Percentiles rank a stretch among this genome's conserved stretches.
These are phyloP conservation scores for Penicillium robsamsonii DNA, from an alignment of 495 filamentous ascomycete genomes.

Conservation along the genomic window DNA sequence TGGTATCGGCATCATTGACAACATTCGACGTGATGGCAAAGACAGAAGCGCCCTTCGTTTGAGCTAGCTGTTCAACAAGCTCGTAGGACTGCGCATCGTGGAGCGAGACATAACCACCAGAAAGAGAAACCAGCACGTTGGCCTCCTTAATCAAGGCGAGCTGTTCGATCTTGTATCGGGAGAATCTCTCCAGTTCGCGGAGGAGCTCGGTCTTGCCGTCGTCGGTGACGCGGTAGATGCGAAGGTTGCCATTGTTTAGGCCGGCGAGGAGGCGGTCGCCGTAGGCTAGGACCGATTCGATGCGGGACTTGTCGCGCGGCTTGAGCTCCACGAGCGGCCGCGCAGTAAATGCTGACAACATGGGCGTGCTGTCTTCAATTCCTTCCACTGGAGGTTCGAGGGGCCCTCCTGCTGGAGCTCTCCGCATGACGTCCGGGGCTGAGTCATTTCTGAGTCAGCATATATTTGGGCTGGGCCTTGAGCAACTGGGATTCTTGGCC, in stretches of 20 bases:
- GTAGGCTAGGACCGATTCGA: slow-evolving; percentile 90
- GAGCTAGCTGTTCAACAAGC: slow-evolving; percentile 71
- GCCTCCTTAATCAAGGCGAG: slow-evolving; percentile 94
- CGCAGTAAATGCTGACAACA: slow-evolving; percentile 98
- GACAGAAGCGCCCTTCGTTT: slow-evolving; percentile 80
- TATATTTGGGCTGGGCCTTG: background rate
- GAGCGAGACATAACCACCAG: slow-evolving; percentile 80
- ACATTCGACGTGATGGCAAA: slow-evolving; percentile 96
- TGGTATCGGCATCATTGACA: slow-evolving; percentile 79
- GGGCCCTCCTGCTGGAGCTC: slow-evolving; percentile 10
- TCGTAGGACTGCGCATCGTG: slow-evolving; percentile 85
- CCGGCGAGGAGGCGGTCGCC: slow-evolving; percentile 90
- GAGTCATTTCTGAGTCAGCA: slow-evolving; percentile 14
- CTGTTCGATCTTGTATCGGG: slow-evolving; percentile 81
- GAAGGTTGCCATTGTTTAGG: slow-evolving; percentile 81
- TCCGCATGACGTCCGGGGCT: slow-evolving; percentile 15
- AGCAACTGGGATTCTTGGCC: background rate
- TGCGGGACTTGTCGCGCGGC: slow-evolving; percentile 89
- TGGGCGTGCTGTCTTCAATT: slow-evolving; percentile 41
- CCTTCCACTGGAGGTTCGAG: slow-evolving; percentile 10
- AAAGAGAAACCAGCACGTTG: slow-evolving; percentile 82
- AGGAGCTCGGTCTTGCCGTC: slow-evolving; percentile 69
- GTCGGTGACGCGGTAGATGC: slow-evolving; percentile 89
- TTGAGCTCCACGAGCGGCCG: slow-evolving; percentile 95
- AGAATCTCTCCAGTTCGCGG: slow-evolving; percentile 92